Evolutionary conservation across 2,329 filamentous ascomycete genomes (phyloP).

Genomic region (Verticillium zaregamsianum): DNA sequence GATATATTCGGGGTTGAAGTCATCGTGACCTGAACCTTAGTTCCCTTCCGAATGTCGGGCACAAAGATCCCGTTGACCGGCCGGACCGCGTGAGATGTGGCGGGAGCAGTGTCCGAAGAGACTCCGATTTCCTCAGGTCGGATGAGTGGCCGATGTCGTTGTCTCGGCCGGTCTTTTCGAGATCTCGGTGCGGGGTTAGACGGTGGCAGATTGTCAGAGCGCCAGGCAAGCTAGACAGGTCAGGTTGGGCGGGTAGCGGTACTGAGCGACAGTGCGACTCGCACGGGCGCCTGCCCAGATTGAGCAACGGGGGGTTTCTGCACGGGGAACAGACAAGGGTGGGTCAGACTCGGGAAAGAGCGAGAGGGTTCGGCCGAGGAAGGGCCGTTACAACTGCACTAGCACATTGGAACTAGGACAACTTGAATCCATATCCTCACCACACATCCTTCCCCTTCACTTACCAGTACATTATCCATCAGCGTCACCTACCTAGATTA

Average conservation of each 20-base stretch:
- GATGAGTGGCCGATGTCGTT: neutral
- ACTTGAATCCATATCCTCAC: neutral
- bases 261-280: neutral
- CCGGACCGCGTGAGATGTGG: neutral
- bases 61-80: neutral
- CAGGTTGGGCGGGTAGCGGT: neutral
- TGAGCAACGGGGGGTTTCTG: neutral
- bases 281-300: neutral
- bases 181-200: neutral
- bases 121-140: neutral
- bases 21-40: neutral
- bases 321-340: neutral
- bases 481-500: too few species aligned
- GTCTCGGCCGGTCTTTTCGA: neutral
- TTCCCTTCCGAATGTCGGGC: neutral
- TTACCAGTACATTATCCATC: too few species aligned
- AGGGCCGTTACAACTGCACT: neutral
- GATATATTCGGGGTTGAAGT: too few species aligned
- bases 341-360: neutral
- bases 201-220: neutral
- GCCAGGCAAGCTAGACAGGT: too few species aligned
- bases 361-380: neutral
- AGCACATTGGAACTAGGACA: neutral
- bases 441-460: neutral
- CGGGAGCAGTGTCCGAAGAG: neutral